phyloP scores from a whole-genome alignment of 352 stramenopile genomes.

The Globisporangium splendens region DNA sequence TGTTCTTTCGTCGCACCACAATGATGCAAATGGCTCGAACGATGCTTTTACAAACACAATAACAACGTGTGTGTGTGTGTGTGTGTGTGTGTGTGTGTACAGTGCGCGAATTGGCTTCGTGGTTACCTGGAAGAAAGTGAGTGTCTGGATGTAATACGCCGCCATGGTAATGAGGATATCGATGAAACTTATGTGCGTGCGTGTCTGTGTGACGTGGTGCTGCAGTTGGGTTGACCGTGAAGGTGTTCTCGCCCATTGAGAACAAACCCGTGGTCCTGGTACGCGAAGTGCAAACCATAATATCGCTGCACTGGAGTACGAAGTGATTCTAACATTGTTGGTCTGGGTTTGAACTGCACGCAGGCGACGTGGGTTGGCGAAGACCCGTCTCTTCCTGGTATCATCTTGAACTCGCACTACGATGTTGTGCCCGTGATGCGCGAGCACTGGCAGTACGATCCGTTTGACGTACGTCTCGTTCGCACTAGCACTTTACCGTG shows the following conservation, averaged over 20 bases:
- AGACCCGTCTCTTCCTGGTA: slow-evolving; percentile 68
- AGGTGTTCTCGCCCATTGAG: slow-evolving; percentile 49
- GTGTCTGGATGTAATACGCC: too few species aligned
- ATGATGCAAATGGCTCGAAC: neutral
- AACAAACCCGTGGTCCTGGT: slow-evolving; percentile 88
- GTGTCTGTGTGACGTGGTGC: neutral
- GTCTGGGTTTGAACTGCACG: too few species aligned
- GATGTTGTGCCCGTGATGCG: slow-evolving; percentile 91
- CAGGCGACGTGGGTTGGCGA: slow-evolving; percentile 68
- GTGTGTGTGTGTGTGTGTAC: neutral
- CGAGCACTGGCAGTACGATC: slow-evolving; percentile 85
- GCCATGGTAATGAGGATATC: neutral
- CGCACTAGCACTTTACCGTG: neutral
- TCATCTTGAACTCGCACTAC: slow-evolving; percentile 95
- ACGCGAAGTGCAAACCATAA: too few species aligned
- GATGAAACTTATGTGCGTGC: neutral
- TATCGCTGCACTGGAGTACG: too few species aligned
- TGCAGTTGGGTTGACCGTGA: slow-evolving; percentile 35
- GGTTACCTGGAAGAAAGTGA: slow-evolving; percentile 46
- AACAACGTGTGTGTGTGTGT: neutral
- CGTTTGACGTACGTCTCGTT: slow-evolving; percentile 63
- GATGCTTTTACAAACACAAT: too few species aligned
- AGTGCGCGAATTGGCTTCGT: slow-evolving; percentile 66
- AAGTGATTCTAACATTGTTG: too few species aligned
- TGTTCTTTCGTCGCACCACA: too few species aligned